These are phyloP conservation scores for Aspergillus cavernicola DNA, from an alignment of 495 filamentous ascomycete genomes.

Conservation along the genomic window DNA sequence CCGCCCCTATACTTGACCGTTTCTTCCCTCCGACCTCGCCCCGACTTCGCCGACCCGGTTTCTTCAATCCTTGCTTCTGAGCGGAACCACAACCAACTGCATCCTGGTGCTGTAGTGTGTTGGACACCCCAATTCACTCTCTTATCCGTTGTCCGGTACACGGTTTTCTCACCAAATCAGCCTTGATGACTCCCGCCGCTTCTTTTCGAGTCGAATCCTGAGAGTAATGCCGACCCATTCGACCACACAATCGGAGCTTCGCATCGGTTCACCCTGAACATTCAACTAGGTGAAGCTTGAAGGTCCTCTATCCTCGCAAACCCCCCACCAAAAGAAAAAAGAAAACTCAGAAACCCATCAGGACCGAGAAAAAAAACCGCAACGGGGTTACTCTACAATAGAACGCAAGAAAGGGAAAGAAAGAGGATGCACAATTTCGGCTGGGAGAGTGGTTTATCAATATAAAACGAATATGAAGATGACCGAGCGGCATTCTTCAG, in stretches of 20 bases:
- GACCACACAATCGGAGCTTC: slow-evolving; percentile 28
- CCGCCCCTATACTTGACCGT: slow-evolving; percentile 7
- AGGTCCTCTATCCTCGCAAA: not conserved
- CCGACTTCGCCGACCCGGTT: slow-evolving; percentile 9
- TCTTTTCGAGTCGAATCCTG: slow-evolving; percentile 15
- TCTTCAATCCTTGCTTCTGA: slow-evolving; percentile 2
- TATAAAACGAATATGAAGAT: slow-evolving; percentile 28
- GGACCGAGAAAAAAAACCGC: not conserved
- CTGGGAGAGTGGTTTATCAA: slow-evolving; percentile 7
- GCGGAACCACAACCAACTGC: slow-evolving; percentile 12
- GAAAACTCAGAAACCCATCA: slow-evolving; percentile 3
- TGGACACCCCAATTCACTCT: slow-evolving; percentile 19
- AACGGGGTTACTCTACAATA: not conserved
- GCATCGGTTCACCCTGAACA: slow-evolving; percentile 29
- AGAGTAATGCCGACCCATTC: slow-evolving; percentile 40
- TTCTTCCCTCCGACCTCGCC: slow-evolving; percentile 8
- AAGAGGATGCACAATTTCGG: slow-evolving; percentile 21
- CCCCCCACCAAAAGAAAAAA: slow-evolving; percentile 9
- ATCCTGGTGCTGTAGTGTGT: slow-evolving; percentile 41
- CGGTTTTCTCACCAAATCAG: slow-evolving; percentile 18
- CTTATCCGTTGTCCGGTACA: slow-evolving; percentile 36
- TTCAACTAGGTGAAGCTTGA: slow-evolving; percentile 17
- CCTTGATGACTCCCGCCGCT: slow-evolving; percentile 16
- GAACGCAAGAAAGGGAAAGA: not conserved
- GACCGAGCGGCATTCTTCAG: slow-evolving; percentile 33